Base-by-base conservation (phyloP, 192 early-diverging fungal genomes). In the Coemansia aciculifera region DNA sequence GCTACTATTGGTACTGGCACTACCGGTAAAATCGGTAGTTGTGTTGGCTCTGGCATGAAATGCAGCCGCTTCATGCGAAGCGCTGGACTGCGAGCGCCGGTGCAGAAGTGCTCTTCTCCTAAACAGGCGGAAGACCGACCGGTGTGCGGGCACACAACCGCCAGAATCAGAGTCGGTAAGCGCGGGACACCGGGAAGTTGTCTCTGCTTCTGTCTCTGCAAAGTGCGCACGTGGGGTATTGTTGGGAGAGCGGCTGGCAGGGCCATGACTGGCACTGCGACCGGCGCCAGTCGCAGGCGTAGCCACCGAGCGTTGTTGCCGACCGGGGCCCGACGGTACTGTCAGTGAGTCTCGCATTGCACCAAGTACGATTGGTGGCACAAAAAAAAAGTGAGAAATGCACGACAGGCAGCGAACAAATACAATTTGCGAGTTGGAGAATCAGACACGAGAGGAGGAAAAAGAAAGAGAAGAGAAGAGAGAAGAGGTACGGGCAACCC, bases 41-140 rank as follows among this genome's bases (percentile, higher is more conserved):
- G 23, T 40, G 24, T 27, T 54, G 3, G 56, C 44, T 17, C 64
- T 39, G 31, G 52, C 46, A 5, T 29, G 29, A 34, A 57, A 32
- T 32, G 54, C 32, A 2, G 59, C 32, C 3, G 52, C 23, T 4
- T 34, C 46, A 34, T 64, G 64, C 37, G 64, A 62, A 17, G 59
- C 48, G n/a, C 37, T 60, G 19, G 63, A 70, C 52, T 62, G 64
- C 39, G 74, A 54, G 56, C 71, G 73, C 38, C 46, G 56, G 56
- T 61, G 69, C 29, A 62, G 32, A 52, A 59, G 48, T 19, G 42
- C 64, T 52, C 75, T 76, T 31, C 79, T 66, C 43, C 74, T 61
- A 40, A 81, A 75, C 68, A 81, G 49, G 54, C 79, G 67, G 29
- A 77, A 75, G 39, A 81, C 71, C 11, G 79, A 77, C 64, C 79